Evolutionary conservation across 176 grass and related monocot genomes (phyloP), one percentile per base, ranked within the genome.

Genomic region (Urochloa ruziziensis): DNA sequence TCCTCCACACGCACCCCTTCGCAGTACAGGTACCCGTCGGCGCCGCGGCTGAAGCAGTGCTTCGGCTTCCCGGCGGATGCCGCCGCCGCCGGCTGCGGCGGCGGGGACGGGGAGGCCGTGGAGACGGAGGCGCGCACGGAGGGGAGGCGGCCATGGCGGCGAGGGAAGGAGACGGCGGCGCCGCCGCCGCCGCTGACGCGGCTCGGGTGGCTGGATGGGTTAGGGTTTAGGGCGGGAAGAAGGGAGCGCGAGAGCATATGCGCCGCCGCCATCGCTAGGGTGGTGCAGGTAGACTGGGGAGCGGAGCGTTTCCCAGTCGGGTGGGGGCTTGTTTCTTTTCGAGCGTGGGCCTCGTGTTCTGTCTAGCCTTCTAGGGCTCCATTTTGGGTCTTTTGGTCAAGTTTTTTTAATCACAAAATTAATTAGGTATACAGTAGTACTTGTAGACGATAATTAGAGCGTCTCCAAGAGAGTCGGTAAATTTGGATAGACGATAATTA

Each of bases 21-120:
- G 77, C 96, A 98, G 86, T 90, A 95, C 6, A 98, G 93, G 86
- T 91, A 76, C 2, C 93, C 93, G 37, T 95, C 93, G 14, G 68
- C 67, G 58, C 81, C 83, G 87, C 92, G 92, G 37, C 57, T 59
- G 85, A 98, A 95, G 70, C 93, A 95, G 83, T 90, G 93, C 63
- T 88, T 90, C 43, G 63, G 83, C 35, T 16, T 10, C 70, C 46
- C 67, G 10, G 33, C 40, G n/a, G n/a, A n/a, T 10, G 47, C 39
- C 16, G 46, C 53, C 33, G 73, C 63, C 32, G 27, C 27, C 14
- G 62, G 78, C 49, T 18, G 62, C 64, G 62, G 76, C 76, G 46
- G 72, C 7, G 66, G 68, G 84, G 75, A 80, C 46, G 62, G 81
- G 29, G 73, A 73, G 24, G 91, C 24, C 18, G 91, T 84, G 57